phyloP scores from a whole-genome alignment of 2,329 filamentous ascomycete genomes.

The Tolypocladium tropicale region DNA sequence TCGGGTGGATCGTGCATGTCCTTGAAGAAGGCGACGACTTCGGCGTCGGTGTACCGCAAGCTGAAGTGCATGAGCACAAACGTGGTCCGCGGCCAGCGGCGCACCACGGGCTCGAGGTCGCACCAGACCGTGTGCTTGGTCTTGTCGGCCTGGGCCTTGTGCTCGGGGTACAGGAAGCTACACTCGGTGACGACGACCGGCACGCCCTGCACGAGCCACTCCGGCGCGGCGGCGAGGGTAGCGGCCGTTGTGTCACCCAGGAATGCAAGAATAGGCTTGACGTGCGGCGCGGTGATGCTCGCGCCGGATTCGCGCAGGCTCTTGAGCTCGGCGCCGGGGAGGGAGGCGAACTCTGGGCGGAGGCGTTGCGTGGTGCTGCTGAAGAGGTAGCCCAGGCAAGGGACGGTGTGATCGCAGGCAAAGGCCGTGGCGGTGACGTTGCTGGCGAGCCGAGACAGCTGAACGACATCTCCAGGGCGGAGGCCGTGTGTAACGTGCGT shows the following conservation, averaged over 20 bases:
- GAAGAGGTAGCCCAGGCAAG: conserved; percentile 38
- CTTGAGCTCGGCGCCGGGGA: conserved; percentile 25
- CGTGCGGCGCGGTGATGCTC: conserved; percentile 27
- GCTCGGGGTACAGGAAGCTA: conserved; percentile 33
- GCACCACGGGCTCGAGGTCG: conserved; percentile 32
- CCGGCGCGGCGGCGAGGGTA: conserved; percentile 26
- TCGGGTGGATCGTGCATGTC: conserved; percentile 24
- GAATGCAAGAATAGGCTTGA: conserved; percentile 33
- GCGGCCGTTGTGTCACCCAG: conserved; percentile 35
- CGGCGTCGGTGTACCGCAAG: conserved; percentile 30
- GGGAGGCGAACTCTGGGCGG: conserved; percentile 23
- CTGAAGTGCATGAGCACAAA: conserved; percentile 40
- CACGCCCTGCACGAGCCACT: conserved; percentile 28
- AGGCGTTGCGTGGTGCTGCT: conserved; percentile 26
- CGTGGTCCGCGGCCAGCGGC: conserved; percentile 29
- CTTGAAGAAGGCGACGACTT: conserved; percentile 30
- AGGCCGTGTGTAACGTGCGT: conserved; percentile 31
- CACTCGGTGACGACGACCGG: conserved; percentile 39
- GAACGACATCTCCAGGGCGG: conserved; percentile 25
- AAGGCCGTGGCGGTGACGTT: conserved; percentile 31
- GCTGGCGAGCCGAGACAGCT: conserved; percentile 22
- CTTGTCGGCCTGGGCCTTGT: conserved; percentile 30
- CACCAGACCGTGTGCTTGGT: conserved; percentile 38
- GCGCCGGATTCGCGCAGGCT: conserved; percentile 25
- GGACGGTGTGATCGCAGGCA: conserved; percentile 34